phyloP scores from a whole-genome alignment of 2,329 filamentous ascomycete species.

The Cercospora sojina region DNA sequence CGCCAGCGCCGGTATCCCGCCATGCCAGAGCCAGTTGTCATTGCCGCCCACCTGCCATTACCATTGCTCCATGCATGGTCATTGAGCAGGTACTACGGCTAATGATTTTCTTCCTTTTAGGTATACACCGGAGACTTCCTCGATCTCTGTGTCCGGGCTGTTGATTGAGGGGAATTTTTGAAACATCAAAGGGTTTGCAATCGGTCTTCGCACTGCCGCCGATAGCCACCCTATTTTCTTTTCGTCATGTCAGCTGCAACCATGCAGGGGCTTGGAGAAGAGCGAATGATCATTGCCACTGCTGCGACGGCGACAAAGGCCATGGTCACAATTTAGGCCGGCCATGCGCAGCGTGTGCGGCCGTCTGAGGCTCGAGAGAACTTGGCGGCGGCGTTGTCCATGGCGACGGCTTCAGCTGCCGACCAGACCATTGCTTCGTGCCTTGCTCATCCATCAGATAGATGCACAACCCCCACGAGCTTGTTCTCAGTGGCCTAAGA shows the following conservation, averaged over 20 bases:
- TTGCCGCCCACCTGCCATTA: not conserved
- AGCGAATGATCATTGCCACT: not conserved
- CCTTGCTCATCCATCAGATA: not conserved
- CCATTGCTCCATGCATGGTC: not conserved
- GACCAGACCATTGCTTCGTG: not conserved
- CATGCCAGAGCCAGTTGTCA: not conserved
- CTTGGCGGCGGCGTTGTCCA: not conserved
- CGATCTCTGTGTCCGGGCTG: too few species aligned
- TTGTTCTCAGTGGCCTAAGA: not conserved
- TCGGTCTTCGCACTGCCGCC: slow-evolving; percentile 3
- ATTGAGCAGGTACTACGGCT: too few species aligned
- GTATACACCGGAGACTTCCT: too few species aligned
- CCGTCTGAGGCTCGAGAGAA: not conserved
- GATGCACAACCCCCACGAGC: not conserved
- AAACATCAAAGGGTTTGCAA: not conserved
- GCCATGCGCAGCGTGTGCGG: not conserved
- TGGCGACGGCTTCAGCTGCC: not conserved
- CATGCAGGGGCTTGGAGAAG: not conserved
- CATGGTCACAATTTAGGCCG: not conserved
- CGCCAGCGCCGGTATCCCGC: too few species aligned
- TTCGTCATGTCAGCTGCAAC: not conserved
- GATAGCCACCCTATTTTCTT: not conserved
- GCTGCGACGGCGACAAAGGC: not conserved
- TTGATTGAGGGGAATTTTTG: not conserved
- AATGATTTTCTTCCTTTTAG: too few species aligned